Evolutionary conservation across 805 yeast species (phyloP).

Genomic region (Tetrapisispora iriomotensis): DNA sequence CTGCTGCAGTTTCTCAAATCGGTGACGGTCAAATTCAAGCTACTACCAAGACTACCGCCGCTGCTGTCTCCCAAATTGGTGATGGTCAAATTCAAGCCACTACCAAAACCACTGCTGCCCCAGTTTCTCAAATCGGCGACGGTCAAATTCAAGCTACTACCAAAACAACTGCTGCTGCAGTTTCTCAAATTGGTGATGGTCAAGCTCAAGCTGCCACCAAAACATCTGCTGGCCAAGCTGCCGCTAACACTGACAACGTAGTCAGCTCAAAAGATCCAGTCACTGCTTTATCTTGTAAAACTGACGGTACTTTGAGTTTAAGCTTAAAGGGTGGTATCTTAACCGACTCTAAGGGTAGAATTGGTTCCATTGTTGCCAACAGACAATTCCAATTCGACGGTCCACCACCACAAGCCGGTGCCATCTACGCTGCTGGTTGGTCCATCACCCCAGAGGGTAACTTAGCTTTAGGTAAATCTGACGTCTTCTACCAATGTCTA

Average conservation of each 20-base stretch:
- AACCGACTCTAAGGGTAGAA: slow-evolving; percentile 45
- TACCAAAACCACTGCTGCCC: slow-evolving; percentile 25
- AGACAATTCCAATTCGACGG: slow-evolving; percentile 67
- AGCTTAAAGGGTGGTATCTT: slow-evolving; percentile 38
- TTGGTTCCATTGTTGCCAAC: slow-evolving; percentile 61
- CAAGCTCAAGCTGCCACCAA: slow-evolving; percentile 19
- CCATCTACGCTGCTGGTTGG: slow-evolving; percentile 52
- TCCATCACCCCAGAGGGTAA: slow-evolving; percentile 39
- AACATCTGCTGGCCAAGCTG: slow-evolving; percentile 21
- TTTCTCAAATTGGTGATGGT: slow-evolving; percentile 38
- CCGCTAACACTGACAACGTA: slow-evolving; percentile 27
- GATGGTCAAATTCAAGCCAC: slow-evolving; percentile 6
- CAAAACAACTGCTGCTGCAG: slow-evolving; percentile 27
- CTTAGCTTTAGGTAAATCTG: slow-evolving; percentile 46
- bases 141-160: slow-evolving; percentile 14
- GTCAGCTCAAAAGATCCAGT: slow-evolving; percentile 19
- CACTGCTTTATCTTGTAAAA: slow-evolving; percentile 24
- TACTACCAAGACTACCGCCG: slow-evolving; percentile 10
- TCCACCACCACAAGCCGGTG: slow-evolving; percentile 62
- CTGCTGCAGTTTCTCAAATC: slow-evolving; percentile 33
- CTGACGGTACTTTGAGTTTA: slow-evolving; percentile 38
- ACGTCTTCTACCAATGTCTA: slow-evolving; percentile 51
- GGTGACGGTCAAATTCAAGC: slow-evolving; percentile 36
- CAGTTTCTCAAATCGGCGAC: slow-evolving; percentile 39
- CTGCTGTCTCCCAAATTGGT: slow-evolving; percentile 18